Evolutionary conservation across 306 rosid genomes (phyloP), one percentile per base, ranked within the genome.

Genomic region (Dryas drummondii): DNA sequence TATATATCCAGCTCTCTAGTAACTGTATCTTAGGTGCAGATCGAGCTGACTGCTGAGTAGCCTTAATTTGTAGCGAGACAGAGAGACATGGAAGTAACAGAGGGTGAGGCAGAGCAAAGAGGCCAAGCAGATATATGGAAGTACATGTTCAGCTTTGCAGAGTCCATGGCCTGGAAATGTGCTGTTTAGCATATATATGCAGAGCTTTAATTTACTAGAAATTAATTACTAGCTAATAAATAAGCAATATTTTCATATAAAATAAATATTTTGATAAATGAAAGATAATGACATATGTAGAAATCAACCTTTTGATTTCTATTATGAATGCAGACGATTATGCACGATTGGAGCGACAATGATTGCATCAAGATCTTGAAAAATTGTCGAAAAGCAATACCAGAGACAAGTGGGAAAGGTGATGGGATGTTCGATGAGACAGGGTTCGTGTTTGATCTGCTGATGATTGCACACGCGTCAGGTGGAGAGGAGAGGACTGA

Each of bases 331-430:
- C 70, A 89, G 97, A 83, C 89, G 93, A 72, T 92, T 52, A 54
- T 92, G 68, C 96, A 92, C 48, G 87, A 86, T 42, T 88, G 96
- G 96, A 84, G 87, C 11, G 96, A 89, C 62, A 68, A 49, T 13
- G 65, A 69, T 59, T 75, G 85, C 40, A 46, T 78, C n/a, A 73
- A 77, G 69, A 78, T 82, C 65, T 32, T 78, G 73, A 82, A 73
- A 53, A 82, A 78, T 4, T 82, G 82, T 48, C 70, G 64, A 50
- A 68, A 74, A 56, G 77, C 73, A 9, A 74, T 82, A 60, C 65
- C 66, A 19, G 59, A 82, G 70, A 68, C 11, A 10, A 46, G 55
- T 32, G 82, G 80, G 45, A 82, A 69, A 63, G 82, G 82, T 44
- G 45, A 55, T 12, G 82, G 51, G 5, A 1, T 75, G 16, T 69